Base-by-base conservation (phyloP, 1,284 basidiomycete species). In the Irpex sp. region DNA sequence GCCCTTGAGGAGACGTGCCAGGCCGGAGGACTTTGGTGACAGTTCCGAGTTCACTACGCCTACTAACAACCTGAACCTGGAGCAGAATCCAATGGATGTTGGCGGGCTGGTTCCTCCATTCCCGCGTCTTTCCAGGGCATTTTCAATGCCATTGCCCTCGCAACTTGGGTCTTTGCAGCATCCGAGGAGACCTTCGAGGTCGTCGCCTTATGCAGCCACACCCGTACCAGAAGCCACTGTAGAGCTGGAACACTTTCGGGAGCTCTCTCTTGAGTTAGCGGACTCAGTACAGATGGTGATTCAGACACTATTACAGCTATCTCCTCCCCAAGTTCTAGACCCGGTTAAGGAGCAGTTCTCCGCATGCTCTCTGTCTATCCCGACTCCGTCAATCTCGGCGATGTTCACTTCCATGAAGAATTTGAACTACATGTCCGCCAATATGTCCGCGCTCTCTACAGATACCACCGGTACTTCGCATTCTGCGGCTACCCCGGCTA, bases 341-440 rank as follows among this genome's bases (percentile, higher is more conserved):
- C 87, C 91, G n/a, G 89, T 89, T 4, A 95, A 92, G 73, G 94
- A 96, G 73, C 93, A 95, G 72, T 92, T 94, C 71, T 89, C 94
- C 2, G 90, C 92, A 34, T 96, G 92, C 74, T 85, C 93, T 0
- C 76, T 96, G 15, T 89, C 92, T 40, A 83, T 96, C 57, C 94
- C 94, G 2, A 92, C 91, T 0, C 86, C 94, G 1, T 93, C 89
- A 64, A 82, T 97, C 73, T 90, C 92, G n/a, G 92, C 93, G 21
- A 83, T 97, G 73, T 85, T 96, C 72, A 92, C 92, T 3, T 85
- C 89, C 36, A 92, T 96, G 91, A 93, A 93, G 76, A 92, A 91
- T 66, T 84, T 97, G 66, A 96, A 96, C 74, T 96, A 93, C 72
- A 85, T 96, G 69, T 92, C 92, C 1, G 91, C 92, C 11, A 92